These are phyloP conservation scores for Calophaca sinica DNA, from an alignment of 306 rosid species.

Conservation along the genomic window DNA sequence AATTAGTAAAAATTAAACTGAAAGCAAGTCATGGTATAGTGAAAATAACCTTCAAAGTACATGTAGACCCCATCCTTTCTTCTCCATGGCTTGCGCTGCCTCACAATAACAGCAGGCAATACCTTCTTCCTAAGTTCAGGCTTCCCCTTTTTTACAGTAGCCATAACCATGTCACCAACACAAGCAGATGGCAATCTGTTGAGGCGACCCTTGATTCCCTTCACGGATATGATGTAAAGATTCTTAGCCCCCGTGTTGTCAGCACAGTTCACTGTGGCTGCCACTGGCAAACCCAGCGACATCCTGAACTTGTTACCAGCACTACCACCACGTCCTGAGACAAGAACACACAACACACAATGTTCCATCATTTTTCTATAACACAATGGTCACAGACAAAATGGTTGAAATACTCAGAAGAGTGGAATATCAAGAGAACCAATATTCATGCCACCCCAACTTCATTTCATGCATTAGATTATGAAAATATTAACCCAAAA, in stretches of 20 bases:
- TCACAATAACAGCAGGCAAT: constrained; percentile 69
- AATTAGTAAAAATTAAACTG: not conserved
- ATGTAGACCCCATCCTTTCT: constrained; percentile 78
- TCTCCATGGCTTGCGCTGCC: constrained; percentile 76
- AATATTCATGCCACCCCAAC: not conserved
- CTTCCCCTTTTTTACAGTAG: constrained; percentile 59
- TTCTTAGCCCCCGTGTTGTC: not conserved
- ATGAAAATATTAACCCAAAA: not conserved
- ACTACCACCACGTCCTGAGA: constrained; percentile 70
- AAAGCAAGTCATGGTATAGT: not conserved
- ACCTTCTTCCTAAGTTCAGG: constrained; percentile 81
- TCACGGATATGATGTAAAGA: not conserved
- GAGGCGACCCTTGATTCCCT: not conserved
- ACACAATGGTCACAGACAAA: not conserved
- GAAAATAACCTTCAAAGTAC: constrained; percentile 69
- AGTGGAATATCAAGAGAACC: not conserved
- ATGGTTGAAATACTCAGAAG: not conserved
- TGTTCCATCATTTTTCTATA: not conserved
- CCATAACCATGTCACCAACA: not conserved
- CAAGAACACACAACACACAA: not conserved
- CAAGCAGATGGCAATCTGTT: not conserved
- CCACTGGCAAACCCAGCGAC: constrained; percentile 83
- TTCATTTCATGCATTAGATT: not conserved
- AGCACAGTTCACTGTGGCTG: constrained; percentile 74
- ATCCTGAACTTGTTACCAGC: constrained; percentile 79